A percentile compares a stretch with the other conserved stretches of the same genome.
These are phyloP conservation scores for Scenedesmus sp. DNA, from an alignment of 163 green algal genomes.

Conservation along the genomic window DNA sequence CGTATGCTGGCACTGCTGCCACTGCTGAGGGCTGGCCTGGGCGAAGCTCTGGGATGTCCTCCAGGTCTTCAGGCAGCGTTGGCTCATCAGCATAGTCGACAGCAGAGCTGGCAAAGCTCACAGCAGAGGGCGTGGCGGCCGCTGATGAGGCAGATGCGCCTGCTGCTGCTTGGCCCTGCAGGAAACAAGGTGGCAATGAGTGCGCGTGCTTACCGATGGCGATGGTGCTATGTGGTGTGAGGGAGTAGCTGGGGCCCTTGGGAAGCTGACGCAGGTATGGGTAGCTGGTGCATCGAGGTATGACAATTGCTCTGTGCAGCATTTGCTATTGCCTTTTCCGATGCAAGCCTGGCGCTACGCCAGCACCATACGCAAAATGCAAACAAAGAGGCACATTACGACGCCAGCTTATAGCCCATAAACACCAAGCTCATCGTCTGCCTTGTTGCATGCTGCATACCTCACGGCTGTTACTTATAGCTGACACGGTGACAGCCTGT, in stretches of 20 bases:
- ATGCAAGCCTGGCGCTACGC: too few relatives aligned
- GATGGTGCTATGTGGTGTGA: neutral
- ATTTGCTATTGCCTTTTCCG: neutral
- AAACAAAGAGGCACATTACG: too few relatives aligned
- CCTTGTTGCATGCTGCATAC: neutral
- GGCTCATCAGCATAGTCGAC: slow-evolving; percentile 42
- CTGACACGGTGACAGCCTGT: neutral
- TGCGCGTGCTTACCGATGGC: too few relatives aligned
- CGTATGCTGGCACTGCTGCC: neutral
- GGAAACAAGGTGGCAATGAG: neutral
- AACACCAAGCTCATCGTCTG: too few relatives aligned
- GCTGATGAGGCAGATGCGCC: neutral
- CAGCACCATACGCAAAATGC: too few relatives aligned
- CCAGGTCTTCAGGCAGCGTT: slow-evolving; percentile 50
- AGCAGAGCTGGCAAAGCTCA: neutral
- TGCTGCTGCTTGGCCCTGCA: slow-evolving; percentile 2
- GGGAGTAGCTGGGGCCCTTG: too few relatives aligned
- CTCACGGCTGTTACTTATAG: neutral
- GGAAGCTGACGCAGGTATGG: too few relatives aligned
- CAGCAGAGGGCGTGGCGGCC: neutral
- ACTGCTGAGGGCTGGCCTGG: neutral
- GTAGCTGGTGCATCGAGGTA: too few relatives aligned
- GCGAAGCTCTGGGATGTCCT: slow-evolving; percentile 38
- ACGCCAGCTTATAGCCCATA: too few relatives aligned
- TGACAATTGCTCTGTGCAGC: neutral